Percentiles rank a stretch among this genome's conserved stretches.
phyloP scores from a whole-genome alignment of 768 basidiomycete genomes.

The Lentinula lateritia region DNA sequence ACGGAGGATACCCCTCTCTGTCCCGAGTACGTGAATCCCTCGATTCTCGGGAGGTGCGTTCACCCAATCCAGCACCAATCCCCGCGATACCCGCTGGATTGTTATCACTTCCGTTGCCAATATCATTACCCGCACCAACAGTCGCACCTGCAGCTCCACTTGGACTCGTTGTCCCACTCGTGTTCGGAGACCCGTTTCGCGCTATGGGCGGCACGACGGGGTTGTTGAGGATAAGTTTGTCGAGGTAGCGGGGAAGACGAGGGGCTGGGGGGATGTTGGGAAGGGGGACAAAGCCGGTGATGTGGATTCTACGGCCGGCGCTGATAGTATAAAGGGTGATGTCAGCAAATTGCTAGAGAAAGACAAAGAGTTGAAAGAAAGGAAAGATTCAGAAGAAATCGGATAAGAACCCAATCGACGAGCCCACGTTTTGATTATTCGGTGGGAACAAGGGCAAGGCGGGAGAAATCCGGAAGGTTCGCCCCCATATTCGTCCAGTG shows the following conservation, averaged over 20 bases:
- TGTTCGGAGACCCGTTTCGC: not conserved
- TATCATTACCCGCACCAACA: constrained; percentile 10
- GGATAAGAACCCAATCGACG: too few species aligned
- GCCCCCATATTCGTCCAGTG: too few species aligned
- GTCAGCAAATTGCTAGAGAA: constrained; percentile 18
- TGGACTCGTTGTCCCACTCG: constrained; percentile 21
- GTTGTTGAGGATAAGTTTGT: constrained; percentile 86
- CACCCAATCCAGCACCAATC: not conserved
- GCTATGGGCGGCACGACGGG: constrained; percentile 19
- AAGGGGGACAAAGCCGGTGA: constrained; percentile 41
- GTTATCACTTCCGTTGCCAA: not conserved
- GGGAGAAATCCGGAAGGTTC: too few species aligned
- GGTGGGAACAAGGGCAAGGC: too few species aligned
- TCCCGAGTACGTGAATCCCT: too few species aligned
- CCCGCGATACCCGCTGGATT: not conserved
- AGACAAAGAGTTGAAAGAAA: constrained; percentile 10
- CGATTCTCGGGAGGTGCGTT: constrained; percentile 1
- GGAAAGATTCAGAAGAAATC: too few species aligned
- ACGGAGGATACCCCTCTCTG: constrained; percentile 10
- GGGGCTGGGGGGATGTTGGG: constrained; percentile 89
- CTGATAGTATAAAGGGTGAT: not conserved
- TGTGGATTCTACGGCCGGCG: constrained; percentile 2
- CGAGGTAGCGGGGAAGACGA: constrained; percentile 81
- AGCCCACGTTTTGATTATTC: too few species aligned
- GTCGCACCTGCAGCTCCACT: constrained; percentile 22